Evolutionary conservation across 116 monocot genomes (phyloP), one percentile per base, ranked within the genome.

Genomic region (Dioscorea cayenensis): DNA sequence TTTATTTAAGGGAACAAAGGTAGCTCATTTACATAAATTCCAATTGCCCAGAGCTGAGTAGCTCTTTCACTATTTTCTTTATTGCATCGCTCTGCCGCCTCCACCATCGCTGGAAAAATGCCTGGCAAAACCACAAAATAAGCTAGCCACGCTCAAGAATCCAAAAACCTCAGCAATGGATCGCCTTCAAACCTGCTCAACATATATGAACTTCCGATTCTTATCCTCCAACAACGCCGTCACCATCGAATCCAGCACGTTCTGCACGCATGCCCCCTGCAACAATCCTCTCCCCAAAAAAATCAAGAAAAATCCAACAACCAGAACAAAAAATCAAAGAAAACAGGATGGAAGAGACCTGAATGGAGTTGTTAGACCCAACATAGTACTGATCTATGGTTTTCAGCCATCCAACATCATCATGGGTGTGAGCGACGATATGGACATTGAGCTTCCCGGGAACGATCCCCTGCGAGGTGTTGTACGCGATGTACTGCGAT

Each of bases 31-130:
- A 99, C 99, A 99, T 89, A 62, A 99, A 85, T 73, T 99, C 99
- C 49, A 99, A 66, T 77, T 87, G 99, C 28, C 99, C 91, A 50
- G 94, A 89, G 67, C 65, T 80, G 49, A 99, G 73, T 11, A 99
- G 82, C 49, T 63, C 82, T 80, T 81, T 87, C 43, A 94, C 94
- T 14, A 70, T 84, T 48, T 82, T 76, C 84, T 99, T 86, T 11
- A 87, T 74, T 4, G 36, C 76, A 49, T 89, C 79, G 14, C 84
- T 94, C 85, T 99, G 94, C 82, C 83, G 85, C 70, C 91, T 82
- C 99, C 99, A 99, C 99, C 94, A 99, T 7, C 99, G 77, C 82
- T 99, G 99, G 79, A 99, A 99, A 67, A 99, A 99, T 0, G 94
- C 99, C 99, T 99, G 65, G 76, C 35, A 71, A 60, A 50, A 35